A percentile compares a stretch with the other conserved stretches of the same genome.
phyloP scores from a whole-genome alignment of 768 basidiomycete genomes.

The Heimioporus sp. region DNA sequence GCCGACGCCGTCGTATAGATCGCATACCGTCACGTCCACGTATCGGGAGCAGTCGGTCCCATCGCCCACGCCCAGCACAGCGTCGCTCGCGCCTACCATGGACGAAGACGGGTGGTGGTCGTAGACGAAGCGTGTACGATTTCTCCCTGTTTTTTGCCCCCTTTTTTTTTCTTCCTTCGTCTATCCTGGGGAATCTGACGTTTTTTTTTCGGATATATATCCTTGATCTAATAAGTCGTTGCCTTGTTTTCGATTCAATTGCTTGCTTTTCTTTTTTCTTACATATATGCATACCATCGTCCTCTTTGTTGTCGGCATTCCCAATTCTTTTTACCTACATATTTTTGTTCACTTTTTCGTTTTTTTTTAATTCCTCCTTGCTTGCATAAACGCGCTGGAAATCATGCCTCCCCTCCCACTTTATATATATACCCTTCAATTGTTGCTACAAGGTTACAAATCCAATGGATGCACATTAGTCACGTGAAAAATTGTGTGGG shows the following conservation, averaged over 20 bases:
- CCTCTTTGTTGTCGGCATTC: conserved; percentile 6
- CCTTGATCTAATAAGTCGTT: conserved; percentile 20
- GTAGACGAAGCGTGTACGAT: conserved; percentile 27
- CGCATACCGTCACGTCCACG: conserved; percentile 47
- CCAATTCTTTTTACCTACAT: neutral
- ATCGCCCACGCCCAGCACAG: conserved; percentile 76
- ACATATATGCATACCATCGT: conserved; percentile 12
- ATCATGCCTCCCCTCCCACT: conserved; percentile 19
- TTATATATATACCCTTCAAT: conserved; percentile 34
- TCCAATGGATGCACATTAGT: conserved; percentile 35
- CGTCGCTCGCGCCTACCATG: conserved; percentile 69
- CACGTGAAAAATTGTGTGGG: conserved; percentile 22
- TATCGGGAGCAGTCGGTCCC: conserved; percentile 39
- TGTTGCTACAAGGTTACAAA: conserved; percentile 39
- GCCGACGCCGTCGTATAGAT: conserved; percentile 32
- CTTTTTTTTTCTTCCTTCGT: neutral
- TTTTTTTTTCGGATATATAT: conserved; percentile 12
- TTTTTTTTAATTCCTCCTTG: neutral
- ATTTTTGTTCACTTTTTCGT: too few relatives aligned
- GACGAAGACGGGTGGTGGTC: conserved; percentile 80
- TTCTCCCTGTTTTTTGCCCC: too few relatives aligned
- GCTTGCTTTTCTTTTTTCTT: neutral
- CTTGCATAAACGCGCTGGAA: conserved; percentile 14
- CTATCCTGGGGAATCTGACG: conserved; percentile 11
- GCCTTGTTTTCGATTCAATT: neutral